phyloP scores from a whole-genome alignment of 1,284 basidiomycete species.

The Ganoderma lingzhi region DNA sequence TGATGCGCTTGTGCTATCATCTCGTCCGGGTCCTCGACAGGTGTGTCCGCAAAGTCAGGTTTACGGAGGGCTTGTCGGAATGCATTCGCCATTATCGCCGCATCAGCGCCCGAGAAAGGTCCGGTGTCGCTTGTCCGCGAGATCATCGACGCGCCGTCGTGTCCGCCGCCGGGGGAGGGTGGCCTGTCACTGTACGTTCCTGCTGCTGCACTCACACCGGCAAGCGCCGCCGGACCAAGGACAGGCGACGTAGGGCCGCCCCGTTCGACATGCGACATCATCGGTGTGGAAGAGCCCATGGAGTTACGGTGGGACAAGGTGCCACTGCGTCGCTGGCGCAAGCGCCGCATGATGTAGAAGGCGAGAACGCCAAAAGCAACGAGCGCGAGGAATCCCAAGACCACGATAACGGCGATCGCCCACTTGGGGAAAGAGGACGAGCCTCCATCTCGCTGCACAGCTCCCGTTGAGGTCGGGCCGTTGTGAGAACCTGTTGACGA shows the following conservation, averaged over 20 bases:
- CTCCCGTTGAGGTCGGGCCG: constrained; percentile 24
- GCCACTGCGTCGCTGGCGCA: constrained; percentile 58
- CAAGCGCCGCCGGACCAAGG: constrained; percentile 41
- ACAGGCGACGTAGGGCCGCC: constrained; percentile 60
- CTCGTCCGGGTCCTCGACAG: constrained; percentile 70
- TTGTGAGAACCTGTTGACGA: neutral
- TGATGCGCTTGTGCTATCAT: constrained; percentile 27
- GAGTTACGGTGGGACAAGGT: constrained; percentile 68
- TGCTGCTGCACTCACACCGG: constrained; percentile 44
- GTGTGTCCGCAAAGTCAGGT: constrained; percentile 76
- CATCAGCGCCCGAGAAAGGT: constrained; percentile 82
- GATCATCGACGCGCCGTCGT: constrained; percentile 71
- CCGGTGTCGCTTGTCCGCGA: constrained; percentile 68
- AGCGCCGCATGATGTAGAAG: constrained; percentile 75
- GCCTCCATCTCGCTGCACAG: constrained; percentile 53
- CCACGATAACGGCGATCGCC: constrained; percentile 89
- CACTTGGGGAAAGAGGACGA: constrained; percentile 73
- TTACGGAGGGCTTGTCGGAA: constrained; percentile 85
- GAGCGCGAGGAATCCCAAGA: constrained; percentile 83
- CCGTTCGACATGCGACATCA: constrained; percentile 69
- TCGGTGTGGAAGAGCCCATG: constrained; percentile 80
- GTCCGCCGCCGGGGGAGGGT: constrained; percentile 59
- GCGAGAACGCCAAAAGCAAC: constrained; percentile 68
- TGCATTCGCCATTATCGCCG: constrained; percentile 88
- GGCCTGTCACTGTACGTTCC: constrained; percentile 36